These are phyloP conservation scores for Phytophthora ohioensis DNA, from an alignment of 352 stramenopile genomes.

Conservation along the genomic window DNA sequence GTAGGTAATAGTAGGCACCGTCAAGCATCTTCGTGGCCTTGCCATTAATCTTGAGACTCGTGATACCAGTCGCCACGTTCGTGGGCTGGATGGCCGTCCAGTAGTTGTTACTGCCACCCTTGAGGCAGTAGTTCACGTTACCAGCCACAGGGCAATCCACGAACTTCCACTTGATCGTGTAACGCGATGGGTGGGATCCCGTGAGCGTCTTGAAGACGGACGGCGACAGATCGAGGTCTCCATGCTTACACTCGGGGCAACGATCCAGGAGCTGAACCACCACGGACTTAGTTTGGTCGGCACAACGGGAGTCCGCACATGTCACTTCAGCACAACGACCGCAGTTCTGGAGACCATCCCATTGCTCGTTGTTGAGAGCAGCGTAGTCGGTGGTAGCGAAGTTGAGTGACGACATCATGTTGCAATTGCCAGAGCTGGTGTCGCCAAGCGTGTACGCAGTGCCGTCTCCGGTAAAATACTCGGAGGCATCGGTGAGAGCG, in stretches of 20 bases:
- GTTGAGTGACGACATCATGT: slow-evolving; percentile 1
- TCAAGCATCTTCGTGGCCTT: slow-evolving; percentile 64
- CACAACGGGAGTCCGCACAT: background rate
- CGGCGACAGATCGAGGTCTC: slow-evolving; percentile 45
- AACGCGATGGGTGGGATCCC: slow-evolving; percentile 35
- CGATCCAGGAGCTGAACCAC: background rate
- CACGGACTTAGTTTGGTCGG: background rate
- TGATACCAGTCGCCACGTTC: slow-evolving; percentile 42
- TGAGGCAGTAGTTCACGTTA: slow-evolving; percentile 39
- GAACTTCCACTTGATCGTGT: slow-evolving; percentile 49
- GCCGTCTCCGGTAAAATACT: slow-evolving; percentile 6
- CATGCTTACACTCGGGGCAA: slow-evolving; percentile 5
- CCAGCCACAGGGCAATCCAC: slow-evolving; percentile 44
- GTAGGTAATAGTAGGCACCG: slow-evolving; percentile 69
- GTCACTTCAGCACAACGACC: background rate
- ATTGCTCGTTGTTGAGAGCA: background rate
- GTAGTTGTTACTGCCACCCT: slow-evolving; percentile 39
- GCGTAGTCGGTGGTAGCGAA: slow-evolving; percentile 1
- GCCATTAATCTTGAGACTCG: slow-evolving; percentile 47
- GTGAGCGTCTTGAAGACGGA: slow-evolving; percentile 51
- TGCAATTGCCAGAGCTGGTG: background rate
- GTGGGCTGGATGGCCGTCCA: slow-evolving; percentile 52
- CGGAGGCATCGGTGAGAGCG: slow-evolving; percentile 37
- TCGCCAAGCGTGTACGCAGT: background rate
- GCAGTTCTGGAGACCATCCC: background rate